Conservation (phyloP, 192 early-diverging fungal genomes). For the Blastocladiella britannica region DNA sequence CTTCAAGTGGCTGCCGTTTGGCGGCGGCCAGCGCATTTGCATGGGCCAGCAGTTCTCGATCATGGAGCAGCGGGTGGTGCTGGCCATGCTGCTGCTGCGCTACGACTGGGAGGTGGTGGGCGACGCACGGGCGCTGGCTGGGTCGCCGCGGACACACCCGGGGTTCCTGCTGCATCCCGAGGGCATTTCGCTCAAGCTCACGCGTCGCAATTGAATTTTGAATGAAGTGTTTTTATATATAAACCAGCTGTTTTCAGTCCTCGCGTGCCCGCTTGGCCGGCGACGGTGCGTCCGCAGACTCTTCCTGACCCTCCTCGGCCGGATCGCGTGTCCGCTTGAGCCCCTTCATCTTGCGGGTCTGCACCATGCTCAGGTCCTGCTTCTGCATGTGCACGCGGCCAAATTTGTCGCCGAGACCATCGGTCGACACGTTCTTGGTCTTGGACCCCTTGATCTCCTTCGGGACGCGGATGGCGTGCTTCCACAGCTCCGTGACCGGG, state of each 20-base stretch:
- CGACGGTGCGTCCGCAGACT: slow-evolving; percentile 9
- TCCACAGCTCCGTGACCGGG: slow-evolving; percentile 63
- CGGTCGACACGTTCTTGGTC: slow-evolving; percentile 75
- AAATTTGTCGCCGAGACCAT: slow-evolving; percentile 78
- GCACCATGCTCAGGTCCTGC: slow-evolving; percentile 79
- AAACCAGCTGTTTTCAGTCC: too few species aligned
- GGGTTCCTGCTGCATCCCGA: background rate
- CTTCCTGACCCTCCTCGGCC: slow-evolving; percentile 16
- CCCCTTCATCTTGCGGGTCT: slow-evolving; percentile 97
- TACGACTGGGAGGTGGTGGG: background rate
- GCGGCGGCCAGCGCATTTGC: slow-evolving; percentile 5
- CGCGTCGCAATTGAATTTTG: background rate
- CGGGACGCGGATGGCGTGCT: slow-evolving; percentile 58
- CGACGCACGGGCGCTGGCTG: background rate
- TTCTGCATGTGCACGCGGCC: slow-evolving; percentile 79
- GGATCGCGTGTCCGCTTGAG: slow-evolving; percentile 36
- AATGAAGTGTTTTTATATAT: too few species aligned
- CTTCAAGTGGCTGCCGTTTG: slow-evolving; percentile 6
- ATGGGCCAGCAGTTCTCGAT: slow-evolving; percentile 5
- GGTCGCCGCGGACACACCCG: background rate
- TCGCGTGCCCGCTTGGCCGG: too few species aligned
- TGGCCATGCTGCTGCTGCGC: slow-evolving; percentile 3
- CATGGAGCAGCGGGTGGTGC: slow-evolving; percentile 7
- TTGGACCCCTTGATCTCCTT: slow-evolving; percentile 57
- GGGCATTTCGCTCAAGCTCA: background rate